Evolutionary conservation across 2,329 filamentous ascomycete genomes (phyloP).

Genomic region (Fusarium neocosmosporiellum): DNA sequence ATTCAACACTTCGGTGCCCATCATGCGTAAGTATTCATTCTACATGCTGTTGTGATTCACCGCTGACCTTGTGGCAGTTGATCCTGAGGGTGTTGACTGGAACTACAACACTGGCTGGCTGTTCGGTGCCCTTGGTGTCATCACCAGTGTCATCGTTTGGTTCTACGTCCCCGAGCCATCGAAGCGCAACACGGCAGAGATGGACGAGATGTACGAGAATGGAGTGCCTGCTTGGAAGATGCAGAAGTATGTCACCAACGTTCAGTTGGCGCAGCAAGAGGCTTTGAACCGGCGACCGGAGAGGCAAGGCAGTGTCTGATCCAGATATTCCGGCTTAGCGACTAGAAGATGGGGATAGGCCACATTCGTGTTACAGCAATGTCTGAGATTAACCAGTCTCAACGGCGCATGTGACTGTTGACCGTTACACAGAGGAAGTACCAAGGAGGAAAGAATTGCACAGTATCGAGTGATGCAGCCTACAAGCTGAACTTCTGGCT

Average conservation of each 20-base stretch:
- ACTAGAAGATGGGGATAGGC: not conserved
- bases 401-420: not conserved
- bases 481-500: not conserved
- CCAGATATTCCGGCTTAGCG: not conserved
- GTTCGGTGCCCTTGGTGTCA: constrained; percentile 11
- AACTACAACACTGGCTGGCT: constrained; percentile 27
- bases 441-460: not conserved
- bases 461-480: not conserved
- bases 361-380: not conserved
- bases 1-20: constrained; percentile 21
- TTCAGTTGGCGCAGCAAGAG: constrained; percentile 6
- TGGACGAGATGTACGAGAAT: constrained; percentile 35
- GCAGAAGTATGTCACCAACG: constrained; percentile 24
- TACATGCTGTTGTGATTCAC: not conserved
- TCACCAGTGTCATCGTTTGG: constrained; percentile 12
- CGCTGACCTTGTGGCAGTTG: constrained; percentile 9
- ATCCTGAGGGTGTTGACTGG: constrained; percentile 18
- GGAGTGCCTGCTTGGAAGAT: constrained; percentile 23
- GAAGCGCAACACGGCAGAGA: constrained; percentile 28
- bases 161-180: constrained; percentile 27
- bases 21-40: constrained; percentile 14
- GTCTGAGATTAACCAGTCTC: not conserved
- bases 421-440: not conserved
- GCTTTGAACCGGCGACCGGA: not conserved
- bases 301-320: not conserved